A percentile compares a stretch with the other conserved stretches of the same genome.
Evolutionary conservation across 306 rosid species (phyloP).

Genomic region (Sicyos baderoa): DNA sequence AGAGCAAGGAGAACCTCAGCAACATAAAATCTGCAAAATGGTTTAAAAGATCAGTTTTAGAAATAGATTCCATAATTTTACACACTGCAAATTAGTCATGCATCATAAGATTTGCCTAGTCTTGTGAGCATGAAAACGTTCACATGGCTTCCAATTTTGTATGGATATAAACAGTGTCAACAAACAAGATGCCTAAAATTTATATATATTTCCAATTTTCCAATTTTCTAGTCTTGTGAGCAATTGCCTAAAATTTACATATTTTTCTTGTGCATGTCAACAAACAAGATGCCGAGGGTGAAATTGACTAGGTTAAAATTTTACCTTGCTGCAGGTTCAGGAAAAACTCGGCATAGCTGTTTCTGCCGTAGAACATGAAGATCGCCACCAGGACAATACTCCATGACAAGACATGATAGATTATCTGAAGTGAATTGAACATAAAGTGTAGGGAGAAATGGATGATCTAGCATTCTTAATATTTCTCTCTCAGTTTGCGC

Average conservation of each 20-base stretch:
- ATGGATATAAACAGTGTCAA: not conserved
- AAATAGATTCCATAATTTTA: not conserved
- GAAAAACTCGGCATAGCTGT: constrained; percentile 63
- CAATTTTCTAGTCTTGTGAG: too few species aligned
- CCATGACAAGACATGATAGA: constrained; percentile 93
- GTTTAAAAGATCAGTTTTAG: not conserved
- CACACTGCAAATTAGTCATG: not conserved
- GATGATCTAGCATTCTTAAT: constrained; percentile 90
- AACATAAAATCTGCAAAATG: constrained; percentile 51
- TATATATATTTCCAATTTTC: too few species aligned
- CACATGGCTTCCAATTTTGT: not conserved
- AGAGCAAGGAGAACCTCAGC: constrained; percentile 76
- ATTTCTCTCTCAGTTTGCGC: constrained; percentile 97
- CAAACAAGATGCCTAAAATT: too few species aligned
- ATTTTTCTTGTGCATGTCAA: not conserved
- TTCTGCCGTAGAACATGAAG: constrained; percentile 94
- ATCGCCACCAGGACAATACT: constrained; percentile 99
- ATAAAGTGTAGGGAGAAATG: constrained; percentile 90
- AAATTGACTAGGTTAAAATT: constrained; percentile 6
- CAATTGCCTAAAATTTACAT: not conserved
- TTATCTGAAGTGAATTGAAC: constrained; percentile 84
- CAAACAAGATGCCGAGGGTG: constrained; percentile 13
- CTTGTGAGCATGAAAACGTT: not conserved
- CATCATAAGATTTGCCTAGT: not conserved
- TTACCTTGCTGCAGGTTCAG: constrained; percentile 87